A percentile compares a stretch with the other conserved stretches of the same genome.
These are phyloP conservation scores for Acacia melanoxylon DNA, from an alignment of 306 rosid species.

Conservation along the genomic window DNA sequence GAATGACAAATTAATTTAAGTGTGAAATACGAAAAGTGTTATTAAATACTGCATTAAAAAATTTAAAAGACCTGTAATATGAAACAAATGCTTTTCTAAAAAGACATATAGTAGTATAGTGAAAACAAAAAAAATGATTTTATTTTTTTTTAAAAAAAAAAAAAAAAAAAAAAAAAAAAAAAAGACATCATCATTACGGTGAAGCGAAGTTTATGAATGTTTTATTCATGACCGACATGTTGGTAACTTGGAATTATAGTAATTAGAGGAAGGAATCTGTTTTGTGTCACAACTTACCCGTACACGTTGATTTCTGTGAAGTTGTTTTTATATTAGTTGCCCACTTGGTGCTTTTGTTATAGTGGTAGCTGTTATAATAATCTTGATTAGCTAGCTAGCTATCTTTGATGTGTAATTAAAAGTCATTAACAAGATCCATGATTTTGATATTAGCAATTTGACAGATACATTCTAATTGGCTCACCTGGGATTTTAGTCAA, in stretches of 20 bases:
- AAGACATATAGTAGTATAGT: too few species aligned
- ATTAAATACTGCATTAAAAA: too few species aligned
- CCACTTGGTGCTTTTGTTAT: neutral
- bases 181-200: neutral
- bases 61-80: neutral
- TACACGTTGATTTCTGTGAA: neutral
- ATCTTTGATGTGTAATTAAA: neutral
- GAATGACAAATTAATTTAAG: too few species aligned
- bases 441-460: neutral
- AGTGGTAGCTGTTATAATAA: neutral
- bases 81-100: neutral
- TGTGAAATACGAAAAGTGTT: neutral
- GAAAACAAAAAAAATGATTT: too few species aligned
- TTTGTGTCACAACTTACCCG: neutral
- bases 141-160: too few species aligned
- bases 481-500: neutral
- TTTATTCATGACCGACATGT: neutral
- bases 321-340: neutral
- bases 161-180: too few species aligned
- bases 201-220: neutral
- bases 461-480: neutral
- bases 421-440: neutral
- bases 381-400: neutral
- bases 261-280: neutral
- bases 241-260: neutral